Evolutionary conservation across 305 asterid genomes (phyloP).

Genomic region (Striga hermonthica): DNA sequence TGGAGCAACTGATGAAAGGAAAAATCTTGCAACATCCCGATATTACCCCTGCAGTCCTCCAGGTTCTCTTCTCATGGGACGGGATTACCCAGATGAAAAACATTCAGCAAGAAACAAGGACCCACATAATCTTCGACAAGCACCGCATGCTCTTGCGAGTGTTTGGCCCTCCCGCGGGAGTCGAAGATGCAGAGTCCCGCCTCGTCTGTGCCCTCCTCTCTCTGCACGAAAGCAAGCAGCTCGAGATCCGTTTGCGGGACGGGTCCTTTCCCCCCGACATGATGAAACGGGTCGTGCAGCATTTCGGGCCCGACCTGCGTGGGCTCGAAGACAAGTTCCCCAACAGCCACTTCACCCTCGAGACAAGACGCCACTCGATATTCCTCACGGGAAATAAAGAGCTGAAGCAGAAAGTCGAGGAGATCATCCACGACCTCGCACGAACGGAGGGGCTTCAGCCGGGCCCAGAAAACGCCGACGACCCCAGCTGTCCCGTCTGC

Average conservation of each 20-base stretch:
- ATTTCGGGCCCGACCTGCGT: slow-evolving; percentile 71
- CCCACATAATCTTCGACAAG: slow-evolving; percentile 64
- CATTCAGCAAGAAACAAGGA: slow-evolving; percentile 56
- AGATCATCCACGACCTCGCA: slow-evolving; percentile 45
- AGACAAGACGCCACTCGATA: slow-evolving; percentile 56
- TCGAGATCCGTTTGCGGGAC: slow-evolving; percentile 69
- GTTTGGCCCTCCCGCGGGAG: slow-evolving; percentile 55
- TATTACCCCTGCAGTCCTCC: slow-evolving; percentile 51
- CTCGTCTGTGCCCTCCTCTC: slow-evolving; percentile 51
- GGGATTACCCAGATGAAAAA: slow-evolving; percentile 52
- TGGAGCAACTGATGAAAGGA: slow-evolving; percentile 60
- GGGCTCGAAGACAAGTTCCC: slow-evolving; percentile 70
- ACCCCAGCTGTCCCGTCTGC: slow-evolving; percentile 59
- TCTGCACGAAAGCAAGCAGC: slow-evolving; percentile 64
- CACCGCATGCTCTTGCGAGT: slow-evolving; percentile 50
- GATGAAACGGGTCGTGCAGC: slow-evolving; percentile 83
- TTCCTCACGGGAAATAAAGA: slow-evolving; percentile 57
- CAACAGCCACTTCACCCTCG: slow-evolving; percentile 51
- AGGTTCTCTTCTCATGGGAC: slow-evolving; percentile 53
- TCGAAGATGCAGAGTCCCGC: slow-evolving; percentile 44
- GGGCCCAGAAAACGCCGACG: slow-evolving; percentile 32
- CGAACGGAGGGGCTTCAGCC: slow-evolving; percentile 35
- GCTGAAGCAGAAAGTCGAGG: slow-evolving; percentile 62
- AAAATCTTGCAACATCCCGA: slow-evolving; percentile 45
- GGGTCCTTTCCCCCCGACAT: slow-evolving; percentile 65